phyloP scores from a whole-genome alignment of 177 flowering plant species.

The Tripterygium wilfordii region DNA sequence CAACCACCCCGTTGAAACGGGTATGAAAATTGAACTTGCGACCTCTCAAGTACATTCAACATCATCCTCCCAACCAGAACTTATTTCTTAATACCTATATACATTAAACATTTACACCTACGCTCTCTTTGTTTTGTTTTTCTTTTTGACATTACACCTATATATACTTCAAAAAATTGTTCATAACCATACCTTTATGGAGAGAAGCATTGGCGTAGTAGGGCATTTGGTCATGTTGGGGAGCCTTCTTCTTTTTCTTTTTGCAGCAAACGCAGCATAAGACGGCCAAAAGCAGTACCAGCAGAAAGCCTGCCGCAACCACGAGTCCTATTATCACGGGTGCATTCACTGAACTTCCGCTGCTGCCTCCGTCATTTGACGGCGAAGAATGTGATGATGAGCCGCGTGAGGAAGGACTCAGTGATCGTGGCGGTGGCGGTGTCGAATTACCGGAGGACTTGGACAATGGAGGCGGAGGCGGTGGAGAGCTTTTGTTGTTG shows the following conservation, averaged over 20 bases:
- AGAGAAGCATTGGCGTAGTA: constrained; percentile 12
- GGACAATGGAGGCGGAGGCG: no score
- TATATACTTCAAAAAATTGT: neutral
- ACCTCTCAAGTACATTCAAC: no score
- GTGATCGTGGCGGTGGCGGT: constrained; percentile 12
- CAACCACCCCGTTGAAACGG: no score
- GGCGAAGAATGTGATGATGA: constrained; percentile 19
- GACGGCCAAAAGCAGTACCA: constrained; percentile 17
- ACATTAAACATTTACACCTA: no score
- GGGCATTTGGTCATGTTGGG: constrained; percentile 12
- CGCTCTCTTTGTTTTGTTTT: no score
- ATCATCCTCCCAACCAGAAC: no score
- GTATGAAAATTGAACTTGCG: no score
- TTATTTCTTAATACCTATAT: no score
- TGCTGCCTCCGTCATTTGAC: neutral
- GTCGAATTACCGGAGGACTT: neutral
- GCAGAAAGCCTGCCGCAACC: constrained; percentile 17
- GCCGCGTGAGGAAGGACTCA: neutral
- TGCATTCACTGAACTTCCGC: neutral
- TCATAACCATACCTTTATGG: neutral
- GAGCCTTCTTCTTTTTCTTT: constrained; percentile 31
- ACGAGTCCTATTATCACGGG: constrained; percentile 15
- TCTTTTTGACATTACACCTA: neutral
- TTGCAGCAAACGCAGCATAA: constrained; percentile 7
- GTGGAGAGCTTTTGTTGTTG: no score